phyloP scores from a whole-genome alignment of 768 basidiomycete genomes.

The Naganishia antarctica region DNA sequence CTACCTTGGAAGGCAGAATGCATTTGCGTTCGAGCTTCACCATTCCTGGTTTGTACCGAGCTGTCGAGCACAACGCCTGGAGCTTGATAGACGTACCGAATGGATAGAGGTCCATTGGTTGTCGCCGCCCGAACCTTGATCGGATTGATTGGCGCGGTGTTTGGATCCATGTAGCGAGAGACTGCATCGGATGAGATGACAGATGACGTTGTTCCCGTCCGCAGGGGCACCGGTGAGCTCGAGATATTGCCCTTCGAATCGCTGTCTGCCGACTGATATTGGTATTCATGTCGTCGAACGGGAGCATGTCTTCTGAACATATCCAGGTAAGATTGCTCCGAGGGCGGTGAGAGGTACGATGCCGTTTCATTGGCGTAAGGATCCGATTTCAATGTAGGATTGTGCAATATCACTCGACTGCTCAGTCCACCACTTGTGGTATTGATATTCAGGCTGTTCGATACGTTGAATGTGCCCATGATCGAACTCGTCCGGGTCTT shows the following conservation, averaged over 20 bases:
- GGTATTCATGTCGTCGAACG: neutral
- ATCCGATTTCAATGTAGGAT: constrained; percentile 12
- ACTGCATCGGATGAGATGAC: constrained; percentile 10
- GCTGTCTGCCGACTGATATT: neutral
- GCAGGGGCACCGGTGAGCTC: neutral
- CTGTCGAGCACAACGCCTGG: constrained; percentile 34
- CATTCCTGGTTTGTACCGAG: constrained; percentile 33
- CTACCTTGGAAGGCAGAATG: constrained; percentile 43
- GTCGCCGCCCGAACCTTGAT: constrained; percentile 41
- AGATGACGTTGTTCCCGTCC: neutral
- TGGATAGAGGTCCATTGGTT: constrained; percentile 35
- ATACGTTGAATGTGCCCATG: constrained; percentile 41
- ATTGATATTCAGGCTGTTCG: constrained; percentile 38
- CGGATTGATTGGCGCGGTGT: constrained; percentile 21
- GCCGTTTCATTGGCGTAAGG: constrained; percentile 18
- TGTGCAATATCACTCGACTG: constrained; percentile 29
- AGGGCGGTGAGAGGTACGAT: constrained; percentile 10
- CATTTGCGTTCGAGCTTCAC: constrained; percentile 36
- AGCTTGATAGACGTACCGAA: constrained; percentile 40
- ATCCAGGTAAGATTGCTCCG: constrained; percentile 8
- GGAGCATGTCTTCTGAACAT: neutral
- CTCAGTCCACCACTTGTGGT: constrained; percentile 32
- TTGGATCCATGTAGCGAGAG: constrained; percentile 2
- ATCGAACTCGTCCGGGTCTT: constrained; percentile 35
- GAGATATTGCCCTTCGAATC: neutral